Conservation (phyloP, 1,284 basidiomycete species). For the Fomitopsis betulina region DNA sequence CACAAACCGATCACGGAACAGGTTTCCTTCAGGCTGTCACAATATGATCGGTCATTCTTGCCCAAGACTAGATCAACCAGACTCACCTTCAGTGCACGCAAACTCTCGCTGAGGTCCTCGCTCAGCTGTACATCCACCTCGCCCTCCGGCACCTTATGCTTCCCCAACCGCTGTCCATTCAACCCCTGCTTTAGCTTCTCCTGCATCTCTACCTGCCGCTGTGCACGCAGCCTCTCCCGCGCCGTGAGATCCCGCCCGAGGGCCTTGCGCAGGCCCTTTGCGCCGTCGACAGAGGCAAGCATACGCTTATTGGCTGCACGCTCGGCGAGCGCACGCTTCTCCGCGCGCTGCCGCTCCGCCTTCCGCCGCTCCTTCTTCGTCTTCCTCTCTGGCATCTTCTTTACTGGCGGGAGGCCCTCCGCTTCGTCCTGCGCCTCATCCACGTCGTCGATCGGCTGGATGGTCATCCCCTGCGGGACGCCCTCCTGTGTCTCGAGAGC, state of each 20-base stretch:
- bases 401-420: conserved; percentile 30
- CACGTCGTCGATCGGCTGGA: conserved; percentile 44
- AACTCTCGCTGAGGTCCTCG: conserved; percentile 85
- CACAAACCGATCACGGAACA: conserved; percentile 87
- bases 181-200: conserved; percentile 54
- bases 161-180: conserved; percentile 68
- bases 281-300: conserved; percentile 49
- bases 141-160: conserved; percentile 67
- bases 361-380: conserved; percentile 70
- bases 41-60: conserved; percentile 7
- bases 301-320: conserved; percentile 55
- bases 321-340: conserved; percentile 66
- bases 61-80: not conserved
- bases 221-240: conserved; percentile 37
- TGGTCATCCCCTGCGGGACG: conserved; percentile 52
- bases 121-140: conserved; percentile 85
- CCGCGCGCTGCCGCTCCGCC: conserved; percentile 52
- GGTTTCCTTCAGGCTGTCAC: conserved; percentile 82
- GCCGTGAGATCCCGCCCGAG: conserved; percentile 36
- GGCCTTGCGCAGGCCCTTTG: conserved; percentile 47
- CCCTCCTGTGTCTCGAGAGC: conserved; percentile 21
- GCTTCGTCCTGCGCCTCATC: conserved; percentile 30
- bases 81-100: conserved; percentile 79
- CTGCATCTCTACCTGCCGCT: conserved; percentile 34
- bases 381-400: conserved; percentile 58